Evolutionary conservation across 345 rosid species (phyloP).

Genomic region (Balakata baccata): DNA sequence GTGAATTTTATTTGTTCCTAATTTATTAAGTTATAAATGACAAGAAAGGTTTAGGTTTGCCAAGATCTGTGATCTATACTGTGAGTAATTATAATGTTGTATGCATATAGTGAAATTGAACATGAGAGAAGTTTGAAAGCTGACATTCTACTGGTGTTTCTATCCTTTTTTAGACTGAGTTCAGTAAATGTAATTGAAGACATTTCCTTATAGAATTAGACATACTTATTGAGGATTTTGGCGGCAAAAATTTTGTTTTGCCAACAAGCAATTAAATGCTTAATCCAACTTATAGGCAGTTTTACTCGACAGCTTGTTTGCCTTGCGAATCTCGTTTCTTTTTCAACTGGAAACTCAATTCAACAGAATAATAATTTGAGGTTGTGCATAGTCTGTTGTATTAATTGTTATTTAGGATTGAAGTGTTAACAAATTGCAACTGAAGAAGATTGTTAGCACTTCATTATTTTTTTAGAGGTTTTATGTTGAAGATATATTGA

Average conservation of each 20-base stretch:
- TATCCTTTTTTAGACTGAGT: background rate
- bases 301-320: background rate
- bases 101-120: background rate
- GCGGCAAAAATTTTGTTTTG: background rate
- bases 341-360: background rate
- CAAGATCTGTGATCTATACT: background rate
- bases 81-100: background rate
- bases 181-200: background rate
- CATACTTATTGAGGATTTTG: background rate
- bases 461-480: background rate
- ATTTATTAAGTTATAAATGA: background rate
- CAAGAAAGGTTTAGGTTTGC: background rate
- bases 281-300: background rate
- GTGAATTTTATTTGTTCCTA: background rate
- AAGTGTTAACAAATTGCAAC: background rate
- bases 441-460: background rate
- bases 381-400: background rate
- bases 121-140: background rate
- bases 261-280: background rate
- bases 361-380: background rate
- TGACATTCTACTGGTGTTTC: background rate
- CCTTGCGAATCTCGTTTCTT: background rate
- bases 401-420: background rate
- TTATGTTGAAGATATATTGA: no score
- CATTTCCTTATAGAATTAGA: background rate